Conservation (phyloP, 2,329 filamentous ascomycete genomes). For the Aspergillus awamori region DNA sequence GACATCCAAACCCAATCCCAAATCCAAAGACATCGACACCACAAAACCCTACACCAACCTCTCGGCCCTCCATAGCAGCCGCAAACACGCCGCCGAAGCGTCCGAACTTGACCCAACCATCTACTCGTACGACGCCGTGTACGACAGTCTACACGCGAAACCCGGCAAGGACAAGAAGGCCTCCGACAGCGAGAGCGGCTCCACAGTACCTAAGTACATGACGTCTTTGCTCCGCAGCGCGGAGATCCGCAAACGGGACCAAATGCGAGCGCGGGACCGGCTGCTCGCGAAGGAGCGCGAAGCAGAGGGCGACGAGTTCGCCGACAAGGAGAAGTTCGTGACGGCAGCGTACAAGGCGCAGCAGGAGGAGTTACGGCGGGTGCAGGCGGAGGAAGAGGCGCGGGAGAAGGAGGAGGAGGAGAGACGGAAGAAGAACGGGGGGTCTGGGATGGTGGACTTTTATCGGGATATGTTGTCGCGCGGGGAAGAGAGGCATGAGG, state of each 20-base stretch:
- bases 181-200: conserved; percentile 21
- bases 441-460: conserved; percentile 61
- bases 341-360: conserved; percentile 67
- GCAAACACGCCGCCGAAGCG: conserved; percentile 48
- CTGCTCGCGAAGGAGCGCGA: conserved; percentile 63
- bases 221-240: conserved; percentile 61
- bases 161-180: conserved; percentile 31
- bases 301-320: conserved; percentile 67
- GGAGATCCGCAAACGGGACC: conserved; percentile 65
- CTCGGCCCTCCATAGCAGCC: conserved; percentile 50
- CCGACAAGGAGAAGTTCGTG: conserved; percentile 69
- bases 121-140: conserved; percentile 54
- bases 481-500: conserved; percentile 60
- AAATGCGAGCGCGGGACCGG: conserved; percentile 63
- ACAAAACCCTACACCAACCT: conserved; percentile 41
- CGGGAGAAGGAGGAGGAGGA: conserved; percentile 59
- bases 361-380: conserved; percentile 60
- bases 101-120: conserved; percentile 50
- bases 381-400: conserved; percentile 65
- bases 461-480: conserved; percentile 63
- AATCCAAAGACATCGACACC: background rate
- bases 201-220: conserved; percentile 61
- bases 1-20: conserved; percentile 13
- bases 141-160: conserved; percentile 52
- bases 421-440: conserved; percentile 52